Percentiles rank a stretch among this genome's conserved stretches.
Evolutionary conservation across 352 stramenopile species (phyloP).

Genomic region (Thalassiosira hispida): DNA sequence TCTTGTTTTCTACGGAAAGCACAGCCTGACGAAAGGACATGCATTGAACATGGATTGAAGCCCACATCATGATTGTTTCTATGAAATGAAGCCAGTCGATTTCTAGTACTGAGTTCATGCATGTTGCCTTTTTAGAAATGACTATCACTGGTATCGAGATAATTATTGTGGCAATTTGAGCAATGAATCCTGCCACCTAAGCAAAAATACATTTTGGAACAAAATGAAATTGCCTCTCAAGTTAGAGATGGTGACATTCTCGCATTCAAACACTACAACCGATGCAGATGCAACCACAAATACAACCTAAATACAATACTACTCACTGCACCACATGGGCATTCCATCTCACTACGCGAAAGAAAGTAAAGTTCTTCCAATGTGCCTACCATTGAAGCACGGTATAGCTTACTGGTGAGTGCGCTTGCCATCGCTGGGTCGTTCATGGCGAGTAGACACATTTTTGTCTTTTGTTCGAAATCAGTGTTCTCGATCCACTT

Average conservation of each 20-base stretch:
- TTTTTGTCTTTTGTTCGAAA: not conserved
- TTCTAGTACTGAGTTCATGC: conserved; percentile 36
- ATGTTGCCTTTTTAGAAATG: conserved; percentile 18
- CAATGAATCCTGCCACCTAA: conserved; percentile 35
- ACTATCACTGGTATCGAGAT: conserved; percentile 47
- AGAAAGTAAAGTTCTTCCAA: conserved; percentile 42
- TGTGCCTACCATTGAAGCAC: conserved; percentile 31
- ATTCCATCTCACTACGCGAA: conserved; percentile 42
- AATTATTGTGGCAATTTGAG: conserved; percentile 42
- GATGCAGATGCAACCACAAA: not conserved
- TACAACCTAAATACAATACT: not conserved
- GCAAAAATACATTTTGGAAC: not conserved
- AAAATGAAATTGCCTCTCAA: not conserved
- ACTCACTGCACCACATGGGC: conserved; percentile 43
- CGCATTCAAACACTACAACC: not conserved
- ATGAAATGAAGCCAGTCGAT: conserved; percentile 55
- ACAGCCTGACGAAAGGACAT: conserved; percentile 51
- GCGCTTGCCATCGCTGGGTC: not conserved
- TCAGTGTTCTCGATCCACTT: not conserved
- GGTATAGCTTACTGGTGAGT: conserved; percentile 34
- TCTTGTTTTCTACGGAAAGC: conserved; percentile 9
- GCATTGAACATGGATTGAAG: conserved; percentile 44
- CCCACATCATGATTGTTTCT: conserved; percentile 43
- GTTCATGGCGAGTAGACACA: not conserved
- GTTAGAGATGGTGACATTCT: not conserved